A percentile compares a stretch with the other conserved stretches of the same genome.
Conservation (phyloP, 768 basidiomycete species). For the Lentinula sp. region DNA sequence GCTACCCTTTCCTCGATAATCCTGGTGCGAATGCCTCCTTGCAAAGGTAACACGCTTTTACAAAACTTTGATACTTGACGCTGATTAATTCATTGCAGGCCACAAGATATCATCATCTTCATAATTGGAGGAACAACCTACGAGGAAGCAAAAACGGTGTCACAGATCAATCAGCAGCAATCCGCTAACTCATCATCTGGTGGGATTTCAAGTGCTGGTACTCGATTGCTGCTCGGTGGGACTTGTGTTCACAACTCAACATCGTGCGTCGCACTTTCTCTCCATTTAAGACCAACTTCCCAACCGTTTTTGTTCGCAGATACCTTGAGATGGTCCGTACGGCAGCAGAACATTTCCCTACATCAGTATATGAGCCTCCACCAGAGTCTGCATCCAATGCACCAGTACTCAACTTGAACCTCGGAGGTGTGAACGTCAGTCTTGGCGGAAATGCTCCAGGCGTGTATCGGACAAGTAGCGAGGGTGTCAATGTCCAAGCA, state of each 20-base stretch:
- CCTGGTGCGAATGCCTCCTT: conserved; percentile 61
- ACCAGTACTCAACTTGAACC: conserved; percentile 83
- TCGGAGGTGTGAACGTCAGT: conserved; percentile 88
- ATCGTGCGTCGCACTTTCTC: conserved; percentile 44
- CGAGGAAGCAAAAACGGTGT: conserved; percentile 84
- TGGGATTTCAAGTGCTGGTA: conserved; percentile 49
- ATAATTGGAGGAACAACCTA: conserved; percentile 96
- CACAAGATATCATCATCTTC: conserved; percentile 95
- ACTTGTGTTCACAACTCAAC: conserved; percentile 94
- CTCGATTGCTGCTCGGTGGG: conserved; percentile 83
- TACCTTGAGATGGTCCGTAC: conserved; percentile 86
- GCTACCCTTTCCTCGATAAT: conserved; percentile 80
- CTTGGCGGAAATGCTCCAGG: conserved; percentile 88
- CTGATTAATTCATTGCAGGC: conserved; percentile 35
- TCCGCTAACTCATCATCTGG: conserved; percentile 41
- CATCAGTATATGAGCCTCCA: conserved; percentile 67
- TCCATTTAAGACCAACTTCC: neutral
- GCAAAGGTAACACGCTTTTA: conserved; percentile 46
- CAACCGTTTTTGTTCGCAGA: conserved; percentile 28
- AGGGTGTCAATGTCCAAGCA: conserved; percentile 68
- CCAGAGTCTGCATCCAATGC: conserved; percentile 67
- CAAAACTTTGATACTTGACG: neutral
- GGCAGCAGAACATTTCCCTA: conserved; percentile 56
- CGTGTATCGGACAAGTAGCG: conserved; percentile 76
- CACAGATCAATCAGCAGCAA: conserved; percentile 78